Conservation (phyloP, 78 protist genomes). For the Speleostelium caveatum region DNA sequence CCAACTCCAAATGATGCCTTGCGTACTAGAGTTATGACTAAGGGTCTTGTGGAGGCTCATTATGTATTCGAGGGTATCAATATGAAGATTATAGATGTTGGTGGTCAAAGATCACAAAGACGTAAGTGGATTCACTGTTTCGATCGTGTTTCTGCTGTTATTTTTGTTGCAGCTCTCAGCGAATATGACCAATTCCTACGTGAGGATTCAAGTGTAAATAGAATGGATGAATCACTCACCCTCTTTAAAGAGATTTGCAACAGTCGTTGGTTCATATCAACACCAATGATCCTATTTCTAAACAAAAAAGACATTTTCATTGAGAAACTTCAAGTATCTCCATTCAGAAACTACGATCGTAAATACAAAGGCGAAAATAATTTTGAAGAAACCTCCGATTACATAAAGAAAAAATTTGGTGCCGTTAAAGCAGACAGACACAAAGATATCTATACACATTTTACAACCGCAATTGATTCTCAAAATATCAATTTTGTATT, state of each 20-base stretch:
- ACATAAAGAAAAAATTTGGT: slow-evolving; percentile 72
- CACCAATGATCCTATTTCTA: slow-evolving; percentile 75
- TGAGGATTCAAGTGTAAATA: slow-evolving; percentile 69
- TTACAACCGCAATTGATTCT: slow-evolving; percentile 95
- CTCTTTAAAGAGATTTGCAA: slow-evolving; percentile 94
- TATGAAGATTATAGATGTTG: slow-evolving; percentile 94
- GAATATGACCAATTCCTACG: slow-evolving; percentile 90
- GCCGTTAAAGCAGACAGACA: slow-evolving; percentile 25
- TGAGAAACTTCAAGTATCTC: slow-evolving; percentile 80
- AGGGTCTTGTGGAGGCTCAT: slow-evolving; percentile 91
- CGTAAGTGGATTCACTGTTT: slow-evolving; percentile 98
- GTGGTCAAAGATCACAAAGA: slow-evolving; percentile 96
- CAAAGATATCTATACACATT: slow-evolving; percentile 89
- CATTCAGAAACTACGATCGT: slow-evolving; percentile 43
- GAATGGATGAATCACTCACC: slow-evolving; percentile 91
- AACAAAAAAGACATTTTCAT: slow-evolving; percentile 89
- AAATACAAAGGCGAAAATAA: slow-evolving; percentile 73
- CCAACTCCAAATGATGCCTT: slow-evolving; percentile 94
- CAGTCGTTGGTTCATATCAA: slow-evolving; percentile 87
- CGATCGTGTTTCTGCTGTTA: slow-evolving; percentile 91
- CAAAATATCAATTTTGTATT: slow-evolving; percentile 90
- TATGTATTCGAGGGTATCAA: slow-evolving; percentile 71
- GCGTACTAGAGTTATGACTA: slow-evolving; percentile 92
- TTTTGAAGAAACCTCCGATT: slow-evolving; percentile 62
- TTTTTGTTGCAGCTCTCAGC: slow-evolving; percentile 88